Conservation (phyloP, 179 eudicot species). For the Patellifolia procumbens region DNA sequence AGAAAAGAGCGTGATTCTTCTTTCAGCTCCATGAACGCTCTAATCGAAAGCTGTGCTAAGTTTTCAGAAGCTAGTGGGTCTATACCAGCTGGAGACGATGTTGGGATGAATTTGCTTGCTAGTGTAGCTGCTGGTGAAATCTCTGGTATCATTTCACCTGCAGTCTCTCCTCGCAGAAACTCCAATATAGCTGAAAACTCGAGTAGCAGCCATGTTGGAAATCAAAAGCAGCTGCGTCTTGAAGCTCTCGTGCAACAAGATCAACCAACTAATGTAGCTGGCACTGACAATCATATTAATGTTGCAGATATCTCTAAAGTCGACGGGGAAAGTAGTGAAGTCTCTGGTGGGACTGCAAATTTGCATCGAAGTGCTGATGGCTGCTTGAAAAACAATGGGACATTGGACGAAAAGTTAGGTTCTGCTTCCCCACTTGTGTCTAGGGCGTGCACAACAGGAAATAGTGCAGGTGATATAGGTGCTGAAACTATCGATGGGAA, state of each 20-base stretch:
- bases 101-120: conserved; percentile 54
- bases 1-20: conserved; percentile 35
- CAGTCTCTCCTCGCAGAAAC: conserved; percentile 35
- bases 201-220: conserved; percentile 13
- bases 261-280: conserved; percentile 25
- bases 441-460: conserved; percentile 21
- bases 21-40: conserved; percentile 43
- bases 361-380: conserved; percentile 24
- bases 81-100: conserved; percentile 40
- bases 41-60: conserved; percentile 48
- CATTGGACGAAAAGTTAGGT: conserved; percentile 21
- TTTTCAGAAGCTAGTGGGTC: conserved; percentile 38
- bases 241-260: conserved; percentile 11
- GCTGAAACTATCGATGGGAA: conserved; percentile 17
- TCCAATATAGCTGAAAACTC: conserved; percentile 21
- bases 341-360: conserved; percentile 22
- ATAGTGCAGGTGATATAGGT: conserved; percentile 28
- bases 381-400: conserved; percentile 28
- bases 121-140: conserved; percentile 55
- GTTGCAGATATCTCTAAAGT: conserved; percentile 20
- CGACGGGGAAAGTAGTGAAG: conserved; percentile 21
- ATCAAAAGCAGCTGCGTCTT: conserved; percentile 12
- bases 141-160: conserved; percentile 33
- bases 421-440: conserved; percentile 26
- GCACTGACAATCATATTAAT: conserved; percentile 20